Conservation (phyloP, 2,329 filamentous ascomycete genomes). For the Stachybotrys chartarum region DNA sequence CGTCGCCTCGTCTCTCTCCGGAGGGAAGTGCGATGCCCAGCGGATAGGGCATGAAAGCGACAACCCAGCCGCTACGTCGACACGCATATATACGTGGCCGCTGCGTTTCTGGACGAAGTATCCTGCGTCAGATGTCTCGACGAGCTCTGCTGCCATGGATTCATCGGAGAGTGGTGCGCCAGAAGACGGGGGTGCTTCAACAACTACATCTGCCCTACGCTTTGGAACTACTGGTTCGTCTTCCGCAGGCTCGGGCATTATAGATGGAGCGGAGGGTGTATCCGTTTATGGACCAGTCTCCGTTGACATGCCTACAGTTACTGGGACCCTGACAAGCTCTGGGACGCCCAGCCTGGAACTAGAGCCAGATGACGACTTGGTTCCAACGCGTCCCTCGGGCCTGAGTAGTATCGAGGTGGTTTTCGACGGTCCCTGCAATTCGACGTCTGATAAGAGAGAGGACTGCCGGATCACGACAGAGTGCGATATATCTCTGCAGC, state of each 20-base stretch:
- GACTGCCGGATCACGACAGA: constrained; percentile 8
- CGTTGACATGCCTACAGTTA: background rate
- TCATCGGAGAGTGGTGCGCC: background rate
- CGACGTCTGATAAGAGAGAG: background rate
- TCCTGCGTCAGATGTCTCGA: background rate
- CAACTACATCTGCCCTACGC: background rate
- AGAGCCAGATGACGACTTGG: background rate
- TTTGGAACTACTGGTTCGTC: background rate
- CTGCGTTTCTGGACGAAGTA: background rate
- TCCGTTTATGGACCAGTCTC: background rate
- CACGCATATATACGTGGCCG: background rate
- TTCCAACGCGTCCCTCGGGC: background rate
- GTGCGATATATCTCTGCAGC: constrained; percentile 1
- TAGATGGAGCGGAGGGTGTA: background rate
- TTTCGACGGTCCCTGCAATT: constrained; percentile 3
- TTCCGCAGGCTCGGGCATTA: background rate
- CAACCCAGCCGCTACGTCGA: background rate
- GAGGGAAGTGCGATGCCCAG: background rate
- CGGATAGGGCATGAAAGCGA: background rate
- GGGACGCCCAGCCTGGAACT: background rate
- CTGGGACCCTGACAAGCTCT: no score
- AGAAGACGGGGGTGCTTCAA: background rate
- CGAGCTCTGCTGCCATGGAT: background rate
- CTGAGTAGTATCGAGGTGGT: background rate
- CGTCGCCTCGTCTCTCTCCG: background rate